Evolutionary conservation across 495 filamentous ascomycete genomes (phyloP).

Genomic region (Xylaria scruposa): DNA sequence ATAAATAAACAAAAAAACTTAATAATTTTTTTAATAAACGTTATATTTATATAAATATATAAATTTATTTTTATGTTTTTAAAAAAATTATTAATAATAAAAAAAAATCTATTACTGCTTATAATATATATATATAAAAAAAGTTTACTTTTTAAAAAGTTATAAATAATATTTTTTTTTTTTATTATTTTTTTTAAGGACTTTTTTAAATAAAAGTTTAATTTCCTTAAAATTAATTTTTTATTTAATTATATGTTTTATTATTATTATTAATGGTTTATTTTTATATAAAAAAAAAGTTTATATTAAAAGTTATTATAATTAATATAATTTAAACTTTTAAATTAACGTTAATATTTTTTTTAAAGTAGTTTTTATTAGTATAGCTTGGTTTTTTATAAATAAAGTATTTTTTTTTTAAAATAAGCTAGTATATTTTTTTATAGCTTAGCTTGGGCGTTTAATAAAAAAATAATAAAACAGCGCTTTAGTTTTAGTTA

Average conservation of each 20-base stretch:
- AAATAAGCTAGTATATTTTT: background rate
- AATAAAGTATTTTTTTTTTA: background rate
- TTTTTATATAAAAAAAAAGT: background rate
- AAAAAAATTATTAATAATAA: background rate
- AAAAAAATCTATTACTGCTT: conserved; percentile 5
- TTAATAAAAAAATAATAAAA: too few species aligned
- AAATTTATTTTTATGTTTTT: background rate
- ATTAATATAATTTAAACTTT: background rate
- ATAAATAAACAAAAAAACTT: background rate
- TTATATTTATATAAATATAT: conserved; percentile 1
- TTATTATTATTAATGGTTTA: background rate
- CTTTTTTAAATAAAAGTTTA: background rate
- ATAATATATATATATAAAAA: background rate
- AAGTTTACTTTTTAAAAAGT: background rate
- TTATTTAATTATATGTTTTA: background rate
- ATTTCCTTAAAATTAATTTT: background rate
- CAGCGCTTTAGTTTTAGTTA: too few species aligned
- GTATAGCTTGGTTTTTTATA: background rate
- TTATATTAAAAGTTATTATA: background rate
- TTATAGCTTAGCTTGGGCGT: background rate
- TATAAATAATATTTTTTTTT: background rate
- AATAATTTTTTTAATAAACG: background rate
- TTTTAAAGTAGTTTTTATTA: background rate
- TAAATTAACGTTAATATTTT: background rate
- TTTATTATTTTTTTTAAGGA: background rate